Conservation (phyloP, 345 rosid genomes). For the Cardamine chenopodiifolia region DNA sequence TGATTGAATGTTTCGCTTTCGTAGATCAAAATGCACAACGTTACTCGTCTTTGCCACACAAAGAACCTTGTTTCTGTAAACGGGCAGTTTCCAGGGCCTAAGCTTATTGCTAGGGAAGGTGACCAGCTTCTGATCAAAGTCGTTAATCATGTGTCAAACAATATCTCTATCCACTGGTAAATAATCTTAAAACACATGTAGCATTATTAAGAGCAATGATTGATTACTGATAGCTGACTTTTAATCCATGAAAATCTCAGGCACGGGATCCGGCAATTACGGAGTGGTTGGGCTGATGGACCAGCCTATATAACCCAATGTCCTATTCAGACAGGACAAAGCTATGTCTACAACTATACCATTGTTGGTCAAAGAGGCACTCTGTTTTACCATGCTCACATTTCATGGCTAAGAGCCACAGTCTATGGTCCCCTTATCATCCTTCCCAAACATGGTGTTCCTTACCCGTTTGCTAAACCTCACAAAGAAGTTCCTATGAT, state of each 20-base stretch:
- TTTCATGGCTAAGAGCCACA: conserved; percentile 77
- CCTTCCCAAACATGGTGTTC: conserved; percentile 61
- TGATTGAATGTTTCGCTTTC: conserved; percentile 8
- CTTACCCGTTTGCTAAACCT: conserved; percentile 78
- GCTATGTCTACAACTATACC: conserved; percentile 72
- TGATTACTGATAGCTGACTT: conserved; percentile 23
- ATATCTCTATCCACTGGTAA: conserved; percentile 74
- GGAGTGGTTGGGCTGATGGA: conserved; percentile 84
- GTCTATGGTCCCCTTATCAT: conserved; percentile 71
- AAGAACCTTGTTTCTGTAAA: conserved; percentile 78
- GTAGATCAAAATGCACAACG: conserved; percentile 62
- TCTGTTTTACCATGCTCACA: conserved; percentile 73
- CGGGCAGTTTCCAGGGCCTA: conserved; percentile 71
- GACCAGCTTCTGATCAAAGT: conserved; percentile 69
- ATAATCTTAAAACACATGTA: background rate
- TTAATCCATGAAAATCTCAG: conserved; percentile 40
- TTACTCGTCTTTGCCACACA: conserved; percentile 67
- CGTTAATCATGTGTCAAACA: conserved; percentile 66
- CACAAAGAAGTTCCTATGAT: conserved; percentile 71
- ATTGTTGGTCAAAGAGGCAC: conserved; percentile 78
- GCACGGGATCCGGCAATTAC: conserved; percentile 75
- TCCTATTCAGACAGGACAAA: conserved; percentile 69
- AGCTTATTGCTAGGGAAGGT: conserved; percentile 71
- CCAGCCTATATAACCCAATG: conserved; percentile 77
- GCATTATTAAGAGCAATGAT: background rate